A percentile compares a stretch with the other conserved stretches of the same genome.
Evolutionary conservation across 2,329 filamentous ascomycete genomes (phyloP).

Genomic region (Curvularia eragrostidis): DNA sequence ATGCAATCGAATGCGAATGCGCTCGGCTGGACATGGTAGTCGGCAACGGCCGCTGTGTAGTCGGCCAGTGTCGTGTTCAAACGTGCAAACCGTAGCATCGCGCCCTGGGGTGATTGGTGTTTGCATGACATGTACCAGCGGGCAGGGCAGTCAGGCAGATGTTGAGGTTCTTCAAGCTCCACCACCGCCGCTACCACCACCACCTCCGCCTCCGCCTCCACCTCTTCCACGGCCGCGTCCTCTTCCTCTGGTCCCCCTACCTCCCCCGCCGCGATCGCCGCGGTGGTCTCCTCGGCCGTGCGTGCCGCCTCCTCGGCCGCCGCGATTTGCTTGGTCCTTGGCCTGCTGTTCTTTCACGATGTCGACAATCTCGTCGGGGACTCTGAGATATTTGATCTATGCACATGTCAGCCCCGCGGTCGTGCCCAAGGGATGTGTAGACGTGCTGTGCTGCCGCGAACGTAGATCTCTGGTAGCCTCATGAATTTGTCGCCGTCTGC

Average conservation of each 20-base stretch:
- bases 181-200: conserved; percentile 55
- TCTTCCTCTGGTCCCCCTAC: conserved; percentile 64
- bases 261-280: conserved; percentile 54
- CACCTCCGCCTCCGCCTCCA: conserved; percentile 56
- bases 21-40: conserved; percentile 1
- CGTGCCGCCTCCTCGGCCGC: conserved; percentile 71
- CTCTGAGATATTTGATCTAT: conserved; percentile 96
- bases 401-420: neutral
- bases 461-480: conserved; percentile 90
- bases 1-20: conserved; percentile 1
- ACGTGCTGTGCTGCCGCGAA: conserved; percentile 94
- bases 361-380: conserved; percentile 96
- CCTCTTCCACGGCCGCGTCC: conserved; percentile 61
- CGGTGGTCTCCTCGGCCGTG: conserved; percentile 63
- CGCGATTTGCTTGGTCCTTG: conserved; percentile 65
- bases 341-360: conserved; percentile 91
- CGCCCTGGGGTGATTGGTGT: neutral
- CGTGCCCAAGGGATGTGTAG: conserved; percentile 30
- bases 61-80: conserved; percentile 2
- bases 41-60: neutral
- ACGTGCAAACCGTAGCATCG: conserved; percentile 2
- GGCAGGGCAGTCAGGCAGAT: conserved; percentile 4
- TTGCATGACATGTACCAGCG: conserved; percentile 9
- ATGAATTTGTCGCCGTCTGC: conserved; percentile 95
- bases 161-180: conserved; percentile 18